A percentile compares a stretch with the other conserved stretches of the same genome.
phyloP scores from a whole-genome alignment of 306 rosid species.

The Castanea crenata region DNA sequence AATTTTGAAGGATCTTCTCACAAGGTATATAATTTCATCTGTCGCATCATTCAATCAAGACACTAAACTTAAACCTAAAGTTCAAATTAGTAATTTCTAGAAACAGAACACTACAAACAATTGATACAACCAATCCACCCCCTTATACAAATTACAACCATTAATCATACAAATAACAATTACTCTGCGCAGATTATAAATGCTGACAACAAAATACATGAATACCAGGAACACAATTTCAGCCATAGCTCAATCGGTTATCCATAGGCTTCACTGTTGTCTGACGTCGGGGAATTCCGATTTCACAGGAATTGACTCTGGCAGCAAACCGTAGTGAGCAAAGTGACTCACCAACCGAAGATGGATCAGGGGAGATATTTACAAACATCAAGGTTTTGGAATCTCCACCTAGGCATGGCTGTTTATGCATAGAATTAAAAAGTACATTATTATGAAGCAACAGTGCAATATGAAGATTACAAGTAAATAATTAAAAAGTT shows the following conservation, averaged over 20 bases:
- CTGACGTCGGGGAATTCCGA: slow-evolving; percentile 79
- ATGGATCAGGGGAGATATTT: slow-evolving; percentile 79
- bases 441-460: neutral
- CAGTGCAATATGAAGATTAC: neutral
- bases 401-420: slow-evolving; percentile 97
- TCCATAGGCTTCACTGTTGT: slow-evolving; percentile 50
- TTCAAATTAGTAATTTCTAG: slow-evolving; percentile 33
- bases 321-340: slow-evolving; percentile 93
- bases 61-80: slow-evolving; percentile 5
- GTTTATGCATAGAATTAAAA: slow-evolving; percentile 25
- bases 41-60: slow-evolving; percentile 3
- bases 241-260: slow-evolving; percentile 65
- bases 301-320: slow-evolving; percentile 89
- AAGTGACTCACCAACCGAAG: slow-evolving; percentile 78
- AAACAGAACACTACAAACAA: slow-evolving; percentile 30
- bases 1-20: neutral
- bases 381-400: slow-evolving; percentile 94
- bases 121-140: slow-evolving; percentile 27
- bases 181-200: slow-evolving; percentile 4
- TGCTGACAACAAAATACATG: neutral
- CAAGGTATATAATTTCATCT: neutral
- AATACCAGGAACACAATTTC: neutral
- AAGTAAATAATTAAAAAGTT: neutral
- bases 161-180: slow-evolving; percentile 13
- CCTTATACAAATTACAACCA: slow-evolving; percentile 16